These are phyloP conservation scores for Thielaviopsis euricoi DNA, from an alignment of 2,329 filamentous ascomycete species.

Conservation along the genomic window DNA sequence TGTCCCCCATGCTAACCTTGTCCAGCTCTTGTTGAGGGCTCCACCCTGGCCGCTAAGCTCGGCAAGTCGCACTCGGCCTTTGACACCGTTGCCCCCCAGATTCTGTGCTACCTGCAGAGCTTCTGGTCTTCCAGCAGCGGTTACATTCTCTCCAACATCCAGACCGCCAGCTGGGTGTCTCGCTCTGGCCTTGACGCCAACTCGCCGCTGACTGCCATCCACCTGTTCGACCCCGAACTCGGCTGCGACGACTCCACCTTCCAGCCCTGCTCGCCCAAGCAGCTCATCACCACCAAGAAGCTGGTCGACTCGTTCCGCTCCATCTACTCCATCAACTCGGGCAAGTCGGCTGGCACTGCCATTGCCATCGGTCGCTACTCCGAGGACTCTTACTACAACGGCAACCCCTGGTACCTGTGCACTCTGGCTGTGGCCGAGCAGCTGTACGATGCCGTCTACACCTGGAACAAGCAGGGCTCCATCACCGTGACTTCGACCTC, in stretches of 20 bases:
- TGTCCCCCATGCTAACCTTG: not conserved
- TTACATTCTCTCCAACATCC: slow-evolving; percentile 52
- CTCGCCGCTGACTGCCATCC: slow-evolving; percentile 48
- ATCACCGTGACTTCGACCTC: slow-evolving; percentile 50
- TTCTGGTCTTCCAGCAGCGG: slow-evolving; percentile 50
- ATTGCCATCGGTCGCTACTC: slow-evolving; percentile 50
- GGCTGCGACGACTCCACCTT: slow-evolving; percentile 56
- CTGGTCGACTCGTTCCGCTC: slow-evolving; percentile 60
- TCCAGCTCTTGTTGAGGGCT: slow-evolving; percentile 47
- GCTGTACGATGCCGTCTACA: slow-evolving; percentile 58
- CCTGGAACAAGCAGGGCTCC: slow-evolving; percentile 47
- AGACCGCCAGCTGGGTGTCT: slow-evolving; percentile 32
- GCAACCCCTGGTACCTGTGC: slow-evolving; percentile 68
- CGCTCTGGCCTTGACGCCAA: slow-evolving; percentile 58
- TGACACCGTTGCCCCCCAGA: slow-evolving; percentile 46
- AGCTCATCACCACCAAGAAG: slow-evolving; percentile 60
- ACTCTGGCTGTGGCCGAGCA: slow-evolving; percentile 67
- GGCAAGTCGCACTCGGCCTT: slow-evolving; percentile 45
- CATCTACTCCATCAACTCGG: slow-evolving; percentile 53
- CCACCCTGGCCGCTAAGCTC: slow-evolving; percentile 44
- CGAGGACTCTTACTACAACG: slow-evolving; percentile 59
- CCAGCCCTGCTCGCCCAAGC: slow-evolving; percentile 56
- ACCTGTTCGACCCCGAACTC: slow-evolving; percentile 50
- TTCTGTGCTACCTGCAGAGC: slow-evolving; percentile 56
- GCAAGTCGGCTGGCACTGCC: slow-evolving; percentile 40